phyloP scores from a whole-genome alignment of 2,329 filamentous ascomycete genomes.

The Neonectria hederae region DNA sequence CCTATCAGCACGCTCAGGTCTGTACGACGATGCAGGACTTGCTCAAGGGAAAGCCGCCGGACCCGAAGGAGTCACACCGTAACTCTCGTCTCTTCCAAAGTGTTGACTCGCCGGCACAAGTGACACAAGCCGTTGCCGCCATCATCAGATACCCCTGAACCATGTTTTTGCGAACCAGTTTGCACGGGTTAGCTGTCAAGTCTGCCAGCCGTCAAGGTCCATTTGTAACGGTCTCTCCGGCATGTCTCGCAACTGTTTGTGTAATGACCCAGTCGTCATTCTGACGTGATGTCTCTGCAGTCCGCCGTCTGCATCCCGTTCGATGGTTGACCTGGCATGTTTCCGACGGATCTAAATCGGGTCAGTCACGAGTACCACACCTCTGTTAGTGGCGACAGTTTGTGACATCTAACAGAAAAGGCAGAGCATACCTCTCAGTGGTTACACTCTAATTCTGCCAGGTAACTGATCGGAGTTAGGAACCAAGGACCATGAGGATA shows the following conservation, averaged over 20 bases:
- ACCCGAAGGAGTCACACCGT: neutral
- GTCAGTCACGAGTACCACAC: neutral
- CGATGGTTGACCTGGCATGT: neutral
- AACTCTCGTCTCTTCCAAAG: neutral
- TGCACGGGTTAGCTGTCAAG: neutral
- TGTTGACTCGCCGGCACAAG: neutral
- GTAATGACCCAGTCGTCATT: neutral
- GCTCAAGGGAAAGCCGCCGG: neutral
- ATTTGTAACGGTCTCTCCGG: neutral
- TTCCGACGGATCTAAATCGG: neutral
- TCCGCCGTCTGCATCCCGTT: neutral
- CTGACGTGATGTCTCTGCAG: neutral
- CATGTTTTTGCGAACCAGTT: neutral
- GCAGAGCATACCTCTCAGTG: neutral
- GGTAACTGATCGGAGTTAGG: neutral
- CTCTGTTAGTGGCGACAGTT: neutral
- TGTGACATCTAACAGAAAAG: neutral
- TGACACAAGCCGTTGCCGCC: neutral
- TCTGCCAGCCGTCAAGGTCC: neutral
- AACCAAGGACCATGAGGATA: neutral
- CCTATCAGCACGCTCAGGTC: neutral
- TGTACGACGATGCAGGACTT: neutral
- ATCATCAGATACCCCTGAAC: neutral
- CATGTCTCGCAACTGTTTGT: neutral
- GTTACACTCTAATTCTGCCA: neutral